Evolutionary conservation across 805 yeast genomes (phyloP), one percentile per base, ranked within the genome.

Genomic region (Lipomyces sp.): DNA sequence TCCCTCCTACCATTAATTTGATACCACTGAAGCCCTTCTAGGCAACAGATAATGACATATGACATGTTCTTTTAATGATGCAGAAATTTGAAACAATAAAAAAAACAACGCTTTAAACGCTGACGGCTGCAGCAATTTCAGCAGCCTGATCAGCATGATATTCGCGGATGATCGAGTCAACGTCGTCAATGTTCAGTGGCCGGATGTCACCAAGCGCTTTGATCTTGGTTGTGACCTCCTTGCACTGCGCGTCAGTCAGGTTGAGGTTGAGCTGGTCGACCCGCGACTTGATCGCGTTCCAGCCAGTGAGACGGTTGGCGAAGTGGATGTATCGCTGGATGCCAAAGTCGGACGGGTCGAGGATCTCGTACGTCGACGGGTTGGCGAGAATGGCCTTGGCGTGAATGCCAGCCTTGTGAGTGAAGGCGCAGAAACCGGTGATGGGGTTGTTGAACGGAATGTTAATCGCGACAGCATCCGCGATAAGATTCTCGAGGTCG

Each of bases 371-470:
- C n/a, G 98, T 93, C 41, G 96, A 88, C 57, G 98, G 98, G 74
- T 91, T 93, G 52, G 98, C 98, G 61, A 91, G 80, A 62, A 91
- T 91, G 51, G 98, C 98, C 78, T 93, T 91, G 65, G 98, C 98
- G 70, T 91, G 98, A 69, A 91, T 90, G 72, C 98, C 98, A 52
- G 98, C 98, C 79, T 91, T 91, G 77, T 91, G 98, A 53, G 98
- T 91, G 76, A 91, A 91, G 40, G 98, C 98, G 77, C 98, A 93
- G 84, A 93, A 93, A 31, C 98, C 98, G 37, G 98, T 91, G 70
- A 91, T 88, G 63, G 98, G 98, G 76, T 91, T 91, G 79, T 91
- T 91, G 79, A 91, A 91, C 53, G 98, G 98, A 65, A 93, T 80
- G 73, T 91, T 91, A 58, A 91, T 96, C 74, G 88, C 95, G 49